Evolutionary conservation across 495 filamentous ascomycete genomes (phyloP), one percentile per base, ranked within the genome.

Genomic region (Talaromyces wortmannii): DNA sequence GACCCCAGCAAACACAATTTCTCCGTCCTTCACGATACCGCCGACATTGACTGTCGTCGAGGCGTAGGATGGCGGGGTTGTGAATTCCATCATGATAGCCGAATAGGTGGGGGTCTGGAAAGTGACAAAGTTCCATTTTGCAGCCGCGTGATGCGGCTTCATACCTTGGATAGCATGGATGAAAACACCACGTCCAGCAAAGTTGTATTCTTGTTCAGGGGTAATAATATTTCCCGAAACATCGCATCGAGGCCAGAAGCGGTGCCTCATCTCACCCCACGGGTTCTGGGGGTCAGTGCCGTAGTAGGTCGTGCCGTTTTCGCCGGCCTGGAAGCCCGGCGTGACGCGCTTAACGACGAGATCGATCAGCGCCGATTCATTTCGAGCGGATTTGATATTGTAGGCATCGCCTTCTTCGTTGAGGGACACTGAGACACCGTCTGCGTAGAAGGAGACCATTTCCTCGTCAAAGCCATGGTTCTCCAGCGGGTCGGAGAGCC

Each of bases 141-240:
- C 85, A 47, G 88, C 89, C 44, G 87, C 86, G 65, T 92, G 90
- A 65, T 94, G 90, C n/a, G 89, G 89, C 73, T 92, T 94, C 90
- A 92, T 92, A 56, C 87, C 89, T 62, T 94, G 89, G 32, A 92
- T 71, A 31, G 87, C 87, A 67, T 88, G 82, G 47, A 78, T 65
- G 63, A 87, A 83, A 58, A 90, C 65, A 7, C 76, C 87, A 55
- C 66, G 76, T 15, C 89, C 89, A 50, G 78, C 83, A 67, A 89
- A 83, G 65, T 92, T 80, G 13, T 92, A 65, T 13, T 85, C 82
- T 15, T 85, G 86, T 32, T 81, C 78, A 60, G 86, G 79, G 23
- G 87, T 90, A 58, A 86, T 79, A 59, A 92, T 84, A 43, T 67
- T 84, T 16, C 89, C 89, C 68, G 86, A 82, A 5, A 83, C 77